Percentiles rank a stretch among this genome's conserved stretches.
These are phyloP conservation scores for Auxenochlorella protothecoides DNA, from an alignment of 139 green algal species.

Conservation along the genomic window DNA sequence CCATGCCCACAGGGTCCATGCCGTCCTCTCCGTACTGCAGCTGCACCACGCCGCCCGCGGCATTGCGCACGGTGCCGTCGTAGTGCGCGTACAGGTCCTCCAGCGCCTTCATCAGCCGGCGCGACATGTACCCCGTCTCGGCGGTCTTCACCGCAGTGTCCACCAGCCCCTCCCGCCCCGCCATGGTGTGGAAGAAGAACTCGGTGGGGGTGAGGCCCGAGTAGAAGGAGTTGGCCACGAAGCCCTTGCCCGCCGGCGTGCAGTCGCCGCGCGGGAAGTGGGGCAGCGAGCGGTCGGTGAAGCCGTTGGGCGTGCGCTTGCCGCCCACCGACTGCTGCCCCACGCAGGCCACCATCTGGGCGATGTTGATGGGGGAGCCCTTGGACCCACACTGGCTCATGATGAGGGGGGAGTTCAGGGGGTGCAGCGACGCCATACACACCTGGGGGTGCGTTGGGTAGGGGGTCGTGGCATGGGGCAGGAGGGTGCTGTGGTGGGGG, in stretches of 20 bases:
- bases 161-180: constrained; percentile 84
- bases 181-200: constrained; percentile 99
- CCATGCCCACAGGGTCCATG: constrained; percentile 87
- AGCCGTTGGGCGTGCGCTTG: constrained; percentile 83
- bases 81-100: constrained; percentile 94
- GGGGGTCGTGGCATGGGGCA: no score
- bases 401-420: constrained; percentile 85
- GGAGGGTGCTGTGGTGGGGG: no score
- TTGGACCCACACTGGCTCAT: constrained; percentile 95
- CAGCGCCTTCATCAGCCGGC: constrained; percentile 94
- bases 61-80: constrained; percentile 87
- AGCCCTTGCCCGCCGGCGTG: constrained; percentile 74
- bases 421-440: constrained; percentile 81
- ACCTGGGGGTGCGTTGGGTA: constrained; percentile 19
- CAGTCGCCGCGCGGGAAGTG: constrained; percentile 71
- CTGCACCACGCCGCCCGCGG: constrained; percentile 76
- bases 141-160: constrained; percentile 99
- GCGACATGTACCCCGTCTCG: constrained; percentile 97
- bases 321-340: constrained; percentile 93
- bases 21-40: constrained; percentile 90
- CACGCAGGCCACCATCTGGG: constrained; percentile 94
- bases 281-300: constrained; percentile 78
- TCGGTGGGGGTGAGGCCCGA: constrained; percentile 82
- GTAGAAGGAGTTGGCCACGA: constrained; percentile 96
- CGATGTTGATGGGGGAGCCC: constrained; percentile 95